Base-by-base conservation (phyloP, 805 yeast genomes). In the Candida stauntonica region DNA sequence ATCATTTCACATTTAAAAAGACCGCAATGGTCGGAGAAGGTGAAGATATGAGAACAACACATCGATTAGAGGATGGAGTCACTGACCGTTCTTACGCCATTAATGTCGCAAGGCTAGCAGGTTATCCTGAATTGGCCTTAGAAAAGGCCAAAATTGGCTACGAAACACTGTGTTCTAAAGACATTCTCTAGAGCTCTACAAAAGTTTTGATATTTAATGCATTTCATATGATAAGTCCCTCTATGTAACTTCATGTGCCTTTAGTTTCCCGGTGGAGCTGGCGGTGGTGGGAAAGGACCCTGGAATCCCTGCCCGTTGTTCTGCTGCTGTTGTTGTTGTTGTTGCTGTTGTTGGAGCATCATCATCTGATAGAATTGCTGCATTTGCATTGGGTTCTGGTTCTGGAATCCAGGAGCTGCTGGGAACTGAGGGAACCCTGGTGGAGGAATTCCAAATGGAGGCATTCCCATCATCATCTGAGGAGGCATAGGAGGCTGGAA, bases 1-100 rank as follows among this genome's bases (percentile, higher is more conserved):
- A 73, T 24, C 94, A 85, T 16, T 86, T 85, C 5, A 95, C 95
- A 0, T 94, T 85, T 52, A 81, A 86, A 21, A 84, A 76, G 38
- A 70, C 73, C 28, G 63, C 33, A 46, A 57, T 36, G 45, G 54
- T 37, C 48, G 56, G 24, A 5, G 38, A 49, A 5, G 61, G 63
- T 19, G 72, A 70, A 17, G 88, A 85, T 44, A 81, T 89, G 42
- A 81, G 95, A 0, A 70, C 91, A 41, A 67, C 88, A 48, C 91
- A 91, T 64, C 79, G 79, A 51, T 95, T 93, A 7, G 95, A 85
- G 45, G 85, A 86, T 3, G 99, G 99, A 7, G 77, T 88, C 30
- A 80, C 95, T 1, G 95, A 86, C 56, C 88, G 89, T 56, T 87
- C 97, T 0, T 91, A 89, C 66, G 99, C 99, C 54, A 88, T 93